A percentile compares a stretch with the other conserved stretches of the same genome.
Conservation (phyloP, 129 eudicot genomes). For the Helianthus tuberosus region DNA sequence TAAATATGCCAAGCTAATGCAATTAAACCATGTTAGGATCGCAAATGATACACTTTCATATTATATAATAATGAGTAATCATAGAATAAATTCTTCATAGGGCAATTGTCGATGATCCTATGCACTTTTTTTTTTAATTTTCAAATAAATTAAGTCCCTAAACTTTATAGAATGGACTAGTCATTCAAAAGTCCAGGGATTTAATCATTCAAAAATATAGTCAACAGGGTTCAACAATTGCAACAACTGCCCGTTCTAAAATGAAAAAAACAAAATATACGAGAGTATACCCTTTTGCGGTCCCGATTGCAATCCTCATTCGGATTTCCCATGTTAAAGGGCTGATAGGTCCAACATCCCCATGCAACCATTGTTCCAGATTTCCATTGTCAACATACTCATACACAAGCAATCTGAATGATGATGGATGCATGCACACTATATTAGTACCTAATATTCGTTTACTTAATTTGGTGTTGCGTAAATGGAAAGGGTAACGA, state of each 20-base stretch:
- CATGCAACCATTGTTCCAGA: conserved; percentile 97
- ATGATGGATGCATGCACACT: no score
- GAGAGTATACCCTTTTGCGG: conserved; percentile 72
- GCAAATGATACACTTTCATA: conserved; percentile 8
- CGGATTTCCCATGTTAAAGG: conserved; percentile 86
- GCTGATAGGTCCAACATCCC: conserved; percentile 61
- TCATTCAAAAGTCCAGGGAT: background rate
- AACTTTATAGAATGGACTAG: background rate
- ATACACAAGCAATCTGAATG: conserved; percentile 78
- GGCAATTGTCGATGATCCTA: background rate
- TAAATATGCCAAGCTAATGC: conserved; percentile 69
- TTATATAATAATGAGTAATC: background rate
- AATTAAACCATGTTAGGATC: conserved; percentile 13
- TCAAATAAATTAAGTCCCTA: background rate
- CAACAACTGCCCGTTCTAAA: background rate
- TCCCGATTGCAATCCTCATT: conserved; percentile 77
- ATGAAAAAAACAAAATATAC: background rate
- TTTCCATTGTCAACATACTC: conserved; percentile 95
- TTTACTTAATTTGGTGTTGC: no score
- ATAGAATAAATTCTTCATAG: background rate
- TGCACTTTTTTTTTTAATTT: background rate
- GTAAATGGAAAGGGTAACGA: no score
- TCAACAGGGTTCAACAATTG: background rate
- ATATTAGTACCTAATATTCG: no score
- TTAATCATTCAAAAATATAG: background rate